These are phyloP conservation scores for Pleodorina starrii DNA, from an alignment of 139 green algal species.

Conservation along the genomic window DNA sequence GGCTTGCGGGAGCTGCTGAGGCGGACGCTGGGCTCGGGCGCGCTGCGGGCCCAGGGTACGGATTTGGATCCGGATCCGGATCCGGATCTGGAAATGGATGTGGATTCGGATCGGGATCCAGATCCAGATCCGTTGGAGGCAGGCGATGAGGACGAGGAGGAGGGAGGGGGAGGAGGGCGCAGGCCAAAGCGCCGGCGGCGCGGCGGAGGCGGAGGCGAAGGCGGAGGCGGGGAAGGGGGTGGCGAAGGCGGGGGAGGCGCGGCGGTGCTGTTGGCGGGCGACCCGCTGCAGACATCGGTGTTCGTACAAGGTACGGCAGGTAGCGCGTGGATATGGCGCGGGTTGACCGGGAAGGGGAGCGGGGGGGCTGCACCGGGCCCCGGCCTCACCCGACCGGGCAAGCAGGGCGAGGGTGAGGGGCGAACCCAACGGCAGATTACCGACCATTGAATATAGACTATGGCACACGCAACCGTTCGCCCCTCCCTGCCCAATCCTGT, in stretches of 20 bases:
- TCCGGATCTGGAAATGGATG: neutral
- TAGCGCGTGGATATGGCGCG: no score
- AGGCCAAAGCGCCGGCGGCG: no score
- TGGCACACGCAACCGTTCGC: no score
- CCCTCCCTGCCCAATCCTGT: no score
- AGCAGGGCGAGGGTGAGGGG: no score
- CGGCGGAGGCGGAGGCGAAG: no score
- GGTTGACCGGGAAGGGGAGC: no score
- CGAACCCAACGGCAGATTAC: no score
- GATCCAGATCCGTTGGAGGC: neutral
- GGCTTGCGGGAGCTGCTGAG: constrained; percentile 23
- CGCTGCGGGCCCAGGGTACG: neutral
- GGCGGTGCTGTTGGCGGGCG: neutral
- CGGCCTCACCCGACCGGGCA: no score
- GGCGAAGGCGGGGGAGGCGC: neutral
- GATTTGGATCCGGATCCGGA: neutral
- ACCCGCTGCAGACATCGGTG: neutral
- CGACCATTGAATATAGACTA: no score
- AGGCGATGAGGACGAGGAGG: no score
- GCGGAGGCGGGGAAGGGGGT: neutral
- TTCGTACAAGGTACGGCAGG: constrained; percentile 10
- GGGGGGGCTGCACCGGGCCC: no score
- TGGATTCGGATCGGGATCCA: neutral
- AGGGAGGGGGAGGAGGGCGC: neutral
- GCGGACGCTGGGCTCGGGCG: neutral